Conservation (phyloP, 805 yeast species). For the Candida peoriensis region DNA sequence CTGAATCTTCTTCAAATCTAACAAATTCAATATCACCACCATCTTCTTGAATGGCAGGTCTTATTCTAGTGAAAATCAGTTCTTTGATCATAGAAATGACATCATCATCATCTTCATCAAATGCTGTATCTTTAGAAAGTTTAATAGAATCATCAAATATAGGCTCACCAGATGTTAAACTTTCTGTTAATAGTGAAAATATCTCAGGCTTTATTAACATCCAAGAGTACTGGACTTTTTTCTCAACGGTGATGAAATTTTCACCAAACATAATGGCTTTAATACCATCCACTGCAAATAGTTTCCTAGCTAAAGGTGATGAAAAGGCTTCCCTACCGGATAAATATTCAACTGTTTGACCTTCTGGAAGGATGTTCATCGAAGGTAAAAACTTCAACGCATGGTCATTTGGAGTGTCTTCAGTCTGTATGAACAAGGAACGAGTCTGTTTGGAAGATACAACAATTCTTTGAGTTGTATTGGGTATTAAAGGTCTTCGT, state of each 20-base stretch:
- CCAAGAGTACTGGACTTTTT: slow-evolving; percentile 46
- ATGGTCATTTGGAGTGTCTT: slow-evolving; percentile 80
- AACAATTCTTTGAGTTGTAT: no score
- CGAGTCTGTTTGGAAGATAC: slow-evolving; percentile 10
- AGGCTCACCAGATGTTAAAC: slow-evolving; percentile 39
- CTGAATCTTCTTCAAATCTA: slow-evolving; percentile 51
- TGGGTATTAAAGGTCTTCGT: no score
- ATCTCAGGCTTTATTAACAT: slow-evolving; percentile 61
- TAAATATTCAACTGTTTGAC: slow-evolving; percentile 66
- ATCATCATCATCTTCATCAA: slow-evolving; percentile 61
- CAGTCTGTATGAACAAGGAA: slow-evolving; percentile 67
- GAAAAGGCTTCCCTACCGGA: slow-evolving; percentile 70
- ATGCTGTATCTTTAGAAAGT: slow-evolving; percentile 32
- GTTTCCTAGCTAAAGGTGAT: slow-evolving; percentile 72
- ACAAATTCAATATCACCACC: slow-evolving; percentile 74
- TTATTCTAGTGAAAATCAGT: slow-evolving; percentile 60
- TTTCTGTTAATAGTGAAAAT: slow-evolving; percentile 32
- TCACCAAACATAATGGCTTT: slow-evolving; percentile 74
- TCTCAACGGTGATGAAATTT: slow-evolving; percentile 80
- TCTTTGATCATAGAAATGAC: slow-evolving; percentile 64
- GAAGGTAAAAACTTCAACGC: slow-evolving; percentile 84
- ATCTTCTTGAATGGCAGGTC: slow-evolving; percentile 72
- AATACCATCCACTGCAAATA: slow-evolving; percentile 74
- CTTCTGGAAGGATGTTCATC: slow-evolving; percentile 56
- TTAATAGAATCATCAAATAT: slow-evolving; percentile 35